phyloP scores from a whole-genome alignment of 2,329 filamentous ascomycete species.

The Botryotinia calthae region DNA sequence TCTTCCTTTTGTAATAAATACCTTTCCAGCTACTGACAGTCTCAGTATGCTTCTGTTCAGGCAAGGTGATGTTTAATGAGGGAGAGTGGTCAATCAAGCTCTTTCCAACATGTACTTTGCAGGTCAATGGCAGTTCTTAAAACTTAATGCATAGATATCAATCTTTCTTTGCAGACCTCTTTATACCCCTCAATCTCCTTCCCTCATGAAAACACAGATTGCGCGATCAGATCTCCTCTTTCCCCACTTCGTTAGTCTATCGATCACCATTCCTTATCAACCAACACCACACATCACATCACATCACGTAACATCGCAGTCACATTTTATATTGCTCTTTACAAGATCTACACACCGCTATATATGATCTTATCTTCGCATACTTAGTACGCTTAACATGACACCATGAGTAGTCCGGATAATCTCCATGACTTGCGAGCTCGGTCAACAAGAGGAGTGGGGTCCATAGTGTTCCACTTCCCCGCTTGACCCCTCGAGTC shows the following conservation, averaged over 20 bases:
- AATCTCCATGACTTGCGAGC: background rate
- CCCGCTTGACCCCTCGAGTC: background rate
- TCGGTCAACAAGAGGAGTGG: background rate
- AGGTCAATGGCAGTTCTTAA: background rate
- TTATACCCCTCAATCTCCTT: background rate
- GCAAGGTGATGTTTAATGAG: background rate
- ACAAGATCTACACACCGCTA: conserved; percentile 6
- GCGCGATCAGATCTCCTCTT: background rate
- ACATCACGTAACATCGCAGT: background rate
- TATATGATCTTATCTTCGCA: background rate
- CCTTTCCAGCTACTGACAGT: background rate
- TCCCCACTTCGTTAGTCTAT: background rate
- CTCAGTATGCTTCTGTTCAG: background rate
- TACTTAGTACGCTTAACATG: background rate
- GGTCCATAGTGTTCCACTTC: background rate
- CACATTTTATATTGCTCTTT: background rate
- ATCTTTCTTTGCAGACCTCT: background rate
- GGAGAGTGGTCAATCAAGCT: background rate
- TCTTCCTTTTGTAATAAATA: background rate
- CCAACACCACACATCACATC: background rate
- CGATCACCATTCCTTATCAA: conserved; percentile 2
- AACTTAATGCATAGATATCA: background rate
- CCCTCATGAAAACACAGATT: background rate
- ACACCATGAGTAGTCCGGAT: background rate
- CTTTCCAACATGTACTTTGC: background rate